Evolutionary conservation across 768 basidiomycete species (phyloP), one percentile per base, ranked within the genome.

Genomic region (Lepiota subincarnata): DNA sequence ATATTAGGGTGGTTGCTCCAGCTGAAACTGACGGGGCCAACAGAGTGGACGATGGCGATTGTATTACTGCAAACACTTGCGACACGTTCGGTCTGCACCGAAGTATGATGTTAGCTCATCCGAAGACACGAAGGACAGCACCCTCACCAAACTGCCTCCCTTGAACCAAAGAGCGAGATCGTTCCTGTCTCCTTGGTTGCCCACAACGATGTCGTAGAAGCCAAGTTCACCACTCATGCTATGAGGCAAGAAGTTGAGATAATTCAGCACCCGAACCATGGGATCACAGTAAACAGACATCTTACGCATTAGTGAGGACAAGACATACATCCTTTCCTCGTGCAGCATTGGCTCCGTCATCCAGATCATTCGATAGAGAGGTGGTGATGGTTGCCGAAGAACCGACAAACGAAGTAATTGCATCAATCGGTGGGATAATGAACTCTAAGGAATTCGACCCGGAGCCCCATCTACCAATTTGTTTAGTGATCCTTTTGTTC

Each of bases 1-100:
- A 84, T 78, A 56, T 93, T 93, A 1, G 88, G 82, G 56, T 93
- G 78, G 11, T 78, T 75, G 22, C 83, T 83, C 89, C 90, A 93
- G 6, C 75, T 63, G 67, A 92, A 79, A n/a, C 80, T 63, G 2
- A 89, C 78, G 0, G 87, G 84, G 3, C 92, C 92, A 28, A 91
- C 87, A 6, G 82, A 82, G 67, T 92, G 85, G 1, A 88, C 71
- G 13, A 95, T 80, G 20, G 92, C 93, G 49, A 94, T 78, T 4
- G 88, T 91, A 65, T 91, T 91, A 57, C 72, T 79, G 67, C 84
- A 85, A 0, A 81, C 77, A 4, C 80, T 74, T 0, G 92, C 90
- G 3, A 87, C 84, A 0, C 73, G 66, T 52, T 76, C 60, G 65
- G 75, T 56, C 84, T 75, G 26, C 5, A 11, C 50, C 76, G 59